phyloP scores from a whole-genome alignment of 23 red algal species.

The Gracilariopsis chorda region DNA sequence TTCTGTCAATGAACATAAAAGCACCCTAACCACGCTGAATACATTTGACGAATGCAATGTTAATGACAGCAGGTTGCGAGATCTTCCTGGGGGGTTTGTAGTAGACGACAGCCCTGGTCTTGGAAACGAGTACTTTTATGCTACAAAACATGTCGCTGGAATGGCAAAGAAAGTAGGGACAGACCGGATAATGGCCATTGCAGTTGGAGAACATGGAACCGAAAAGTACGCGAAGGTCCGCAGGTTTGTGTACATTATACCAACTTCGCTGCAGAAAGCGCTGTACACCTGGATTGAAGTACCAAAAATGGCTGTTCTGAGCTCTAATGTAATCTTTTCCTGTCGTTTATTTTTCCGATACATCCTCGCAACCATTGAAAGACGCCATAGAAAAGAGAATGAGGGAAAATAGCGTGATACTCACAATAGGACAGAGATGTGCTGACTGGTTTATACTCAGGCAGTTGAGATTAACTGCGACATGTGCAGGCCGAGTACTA shows the following conservation, averaged over 20 bases:
- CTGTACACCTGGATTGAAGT: background rate
- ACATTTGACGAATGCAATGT: too few species aligned
- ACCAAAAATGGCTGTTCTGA: background rate
- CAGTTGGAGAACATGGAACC: background rate
- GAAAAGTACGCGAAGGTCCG: background rate
- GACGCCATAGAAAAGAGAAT: background rate
- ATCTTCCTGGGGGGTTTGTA: too few species aligned
- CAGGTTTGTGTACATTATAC: background rate
- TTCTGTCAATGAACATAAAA: too few species aligned
- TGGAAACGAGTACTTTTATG: too few species aligned
- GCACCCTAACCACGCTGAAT: too few species aligned
- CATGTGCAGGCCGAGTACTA: background rate
- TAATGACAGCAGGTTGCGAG: too few species aligned
- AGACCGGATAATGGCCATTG: too few species aligned
- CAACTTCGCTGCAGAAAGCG: background rate
- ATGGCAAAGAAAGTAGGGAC: too few species aligned
- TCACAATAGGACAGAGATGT: conserved; percentile 14
- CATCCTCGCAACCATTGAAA: too few species aligned
- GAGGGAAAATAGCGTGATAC: background rate
- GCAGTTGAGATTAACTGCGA: conserved; percentile 40
- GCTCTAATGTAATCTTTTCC: background rate
- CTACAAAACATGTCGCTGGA: too few species aligned
- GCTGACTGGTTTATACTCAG: conserved; percentile 32
- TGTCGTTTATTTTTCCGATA: background rate
- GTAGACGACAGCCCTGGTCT: too few species aligned